Evolutionary conservation across 1,139 yeast species (phyloP), one percentile per base, ranked within the genome.

Genomic region (Suhomyces kunorum): DNA sequence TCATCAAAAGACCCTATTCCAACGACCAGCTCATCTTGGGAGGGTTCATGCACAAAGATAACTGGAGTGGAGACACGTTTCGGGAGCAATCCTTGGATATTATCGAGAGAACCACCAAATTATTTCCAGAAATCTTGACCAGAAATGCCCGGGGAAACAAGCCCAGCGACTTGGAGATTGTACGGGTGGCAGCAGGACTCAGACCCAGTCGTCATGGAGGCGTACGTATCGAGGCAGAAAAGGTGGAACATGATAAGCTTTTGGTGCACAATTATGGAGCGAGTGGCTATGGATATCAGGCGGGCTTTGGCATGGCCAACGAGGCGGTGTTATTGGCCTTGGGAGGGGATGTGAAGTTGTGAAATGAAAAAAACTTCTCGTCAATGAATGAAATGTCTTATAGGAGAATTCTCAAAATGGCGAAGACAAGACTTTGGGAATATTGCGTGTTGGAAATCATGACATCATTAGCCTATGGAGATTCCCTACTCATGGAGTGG

Each of bases 131-230:
- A 45, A 66, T 83, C 33, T 56, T 74, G 39, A 64, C 59, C 28
- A 49, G 62, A 17, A 65, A 76, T 37, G 42, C 58, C 50, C 8
- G 29, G 49, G 57, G 63, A 1, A 23, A 16, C 13, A 26, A 27
- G 3, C 34, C 51, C n/a, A 59, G 58, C 9, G 62, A 62, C 20
- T 56, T 76, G 28, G 75, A 76, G 44, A 66, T 84, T 29, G 39
- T 82, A 5, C 68, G 84, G 39, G 82, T 76, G 25, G 83, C 76
- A 0, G 78, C 87, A 5, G 92, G 89, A 0, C 66, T 82, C 35
- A 71, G 92, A 49, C 92, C 92, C 5, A 69, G 81, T 33, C 74
- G 90, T 58, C 67, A 74, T 34, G 88, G 87, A 11, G 90, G 90
- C 4, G 78, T 71, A 2, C 69, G 89, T 42, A 74, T 84, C 32